Conservation (phyloP, 148 eudicot species). For the Rhododendron ferrugineum region DNA sequence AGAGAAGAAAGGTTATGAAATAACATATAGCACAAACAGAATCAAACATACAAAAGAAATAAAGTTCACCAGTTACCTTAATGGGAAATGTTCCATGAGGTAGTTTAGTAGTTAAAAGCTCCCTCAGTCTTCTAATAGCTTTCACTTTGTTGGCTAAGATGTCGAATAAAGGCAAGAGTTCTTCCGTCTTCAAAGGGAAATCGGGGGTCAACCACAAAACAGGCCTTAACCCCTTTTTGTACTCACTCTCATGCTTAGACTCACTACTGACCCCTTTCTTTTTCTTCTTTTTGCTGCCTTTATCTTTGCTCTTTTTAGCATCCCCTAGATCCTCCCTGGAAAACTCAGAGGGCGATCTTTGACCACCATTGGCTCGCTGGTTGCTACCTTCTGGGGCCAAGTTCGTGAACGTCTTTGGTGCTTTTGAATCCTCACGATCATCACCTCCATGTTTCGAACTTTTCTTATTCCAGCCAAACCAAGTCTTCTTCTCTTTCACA, state of each 20-base stretch:
- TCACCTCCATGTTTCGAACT: constrained; percentile 45
- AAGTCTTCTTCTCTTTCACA: constrained; percentile 62
- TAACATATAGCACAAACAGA: background rate
- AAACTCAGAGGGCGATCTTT: constrained; percentile 31
- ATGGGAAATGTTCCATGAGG: constrained; percentile 88
- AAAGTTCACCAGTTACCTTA: constrained; percentile 47
- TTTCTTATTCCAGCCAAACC: constrained; percentile 88
- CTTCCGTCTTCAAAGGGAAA: constrained; percentile 84
- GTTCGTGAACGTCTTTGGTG: constrained; percentile 61
- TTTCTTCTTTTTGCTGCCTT: constrained; percentile 69
- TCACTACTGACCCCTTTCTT: constrained; percentile 54
- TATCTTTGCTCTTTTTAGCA: constrained; percentile 53
- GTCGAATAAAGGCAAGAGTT: constrained; percentile 86
- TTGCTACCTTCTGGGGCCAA: constrained; percentile 50
- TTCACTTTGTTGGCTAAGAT: constrained; percentile 94
- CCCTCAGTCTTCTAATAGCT: constrained; percentile 82
- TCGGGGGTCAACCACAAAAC: constrained; percentile 88
- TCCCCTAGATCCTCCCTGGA: constrained; percentile 43
- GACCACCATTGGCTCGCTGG: constrained; percentile 39
- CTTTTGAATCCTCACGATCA: constrained; percentile 56
- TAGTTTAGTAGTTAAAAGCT: constrained; percentile 83
- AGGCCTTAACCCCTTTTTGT: constrained; percentile 81
- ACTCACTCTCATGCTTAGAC: constrained; percentile 72
- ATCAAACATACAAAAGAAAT: background rate
- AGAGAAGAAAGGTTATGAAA: background rate